phyloP scores from a whole-genome alignment of 2,329 filamentous ascomycete species.

The Phialophora verrucosa region DNA sequence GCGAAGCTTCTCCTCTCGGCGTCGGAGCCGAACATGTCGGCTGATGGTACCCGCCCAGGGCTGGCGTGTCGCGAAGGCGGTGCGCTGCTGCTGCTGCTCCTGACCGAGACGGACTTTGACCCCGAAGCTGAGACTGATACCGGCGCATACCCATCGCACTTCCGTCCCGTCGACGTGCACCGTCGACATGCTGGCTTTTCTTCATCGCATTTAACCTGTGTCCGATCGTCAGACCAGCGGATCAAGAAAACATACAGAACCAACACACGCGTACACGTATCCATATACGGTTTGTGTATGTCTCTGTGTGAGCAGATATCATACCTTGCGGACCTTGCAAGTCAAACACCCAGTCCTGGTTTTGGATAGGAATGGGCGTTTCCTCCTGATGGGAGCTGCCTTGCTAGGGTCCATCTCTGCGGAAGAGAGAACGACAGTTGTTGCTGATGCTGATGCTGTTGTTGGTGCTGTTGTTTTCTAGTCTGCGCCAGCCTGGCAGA shows the following conservation, averaged over 20 bases:
- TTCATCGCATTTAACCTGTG: slow-evolving; percentile 63
- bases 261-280: neutral
- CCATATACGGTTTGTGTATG: neutral
- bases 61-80: neutral
- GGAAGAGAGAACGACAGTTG: neutral
- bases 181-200: slow-evolving; percentile 59
- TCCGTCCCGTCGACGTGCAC: slow-evolving; percentile 61
- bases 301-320: slow-evolving; percentile 32
- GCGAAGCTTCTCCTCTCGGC: slow-evolving; percentile 49
- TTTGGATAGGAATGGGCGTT: slow-evolving; percentile 25
- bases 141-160: slow-evolving; percentile 61
- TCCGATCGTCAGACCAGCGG: neutral
- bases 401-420: slow-evolving; percentile 15
- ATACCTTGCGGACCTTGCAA: slow-evolving; percentile 54
- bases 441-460: neutral
- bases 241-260: slow-evolving; percentile 32
- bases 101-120: neutral
- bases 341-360: slow-evolving; percentile 56
- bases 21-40: slow-evolving; percentile 40
- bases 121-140: neutral
- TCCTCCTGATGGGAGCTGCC: slow-evolving; percentile 11
- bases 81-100: slow-evolving; percentile 1
- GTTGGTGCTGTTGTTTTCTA: neutral
- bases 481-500: neutral
- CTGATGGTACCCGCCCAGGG: neutral